Base-by-base conservation (phyloP, 2,329 filamentous ascomycete genomes). In the Paracoccidioides lutzii region DNA sequence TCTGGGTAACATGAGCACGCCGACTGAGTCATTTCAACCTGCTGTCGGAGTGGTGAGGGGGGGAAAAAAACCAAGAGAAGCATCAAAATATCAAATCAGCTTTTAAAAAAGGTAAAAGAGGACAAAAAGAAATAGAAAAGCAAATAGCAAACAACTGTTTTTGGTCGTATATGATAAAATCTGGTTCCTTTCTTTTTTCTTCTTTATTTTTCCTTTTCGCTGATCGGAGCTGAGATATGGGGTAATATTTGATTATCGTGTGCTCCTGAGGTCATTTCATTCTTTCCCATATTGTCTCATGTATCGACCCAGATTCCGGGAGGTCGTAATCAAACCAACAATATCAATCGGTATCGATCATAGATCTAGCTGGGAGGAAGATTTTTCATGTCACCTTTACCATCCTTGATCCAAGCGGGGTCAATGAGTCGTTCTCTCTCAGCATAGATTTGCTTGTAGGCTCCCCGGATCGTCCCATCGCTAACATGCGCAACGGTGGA, bases 391-490 rank as follows among this genome's bases (percentile, higher is more conserved):
- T 84, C 83, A 41, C 84, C 87, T 64, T 81, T 79, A 57, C 86
- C 86, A 57, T 84, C 82, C 55, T 80, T 78, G 54, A 91, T 78
- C 82, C 88, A 91, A 58, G 86, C 82, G 53, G 82, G 76, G 62
- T 86, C 83, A 64, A 96, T 81, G 57, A 98, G 74, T 59, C 81
- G 78, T 55, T 91, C 83, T 52, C 83, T 81, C 51, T 85, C 83
- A 15, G 79, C 77, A 68, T 90, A 91, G 51, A 98, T 78, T 65
- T 87, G 84, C 68, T 93, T 93, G 76, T 97, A 98, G 0, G 91
- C 90, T 32, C 88, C 94, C 65, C 94, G 90, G 64, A 98, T 95
- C 0, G 93, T 98, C 55, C 93, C 90, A 67, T 98, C 94, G 68
- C 90, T 96, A 33, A 98, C 93, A 61, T 89, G 88, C 0, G 88